Evolutionary conservation across 495 filamentous ascomycete genomes (phyloP), one percentile per base, ranked within the genome.

Genomic region (Pyrenula massariospora): DNA sequence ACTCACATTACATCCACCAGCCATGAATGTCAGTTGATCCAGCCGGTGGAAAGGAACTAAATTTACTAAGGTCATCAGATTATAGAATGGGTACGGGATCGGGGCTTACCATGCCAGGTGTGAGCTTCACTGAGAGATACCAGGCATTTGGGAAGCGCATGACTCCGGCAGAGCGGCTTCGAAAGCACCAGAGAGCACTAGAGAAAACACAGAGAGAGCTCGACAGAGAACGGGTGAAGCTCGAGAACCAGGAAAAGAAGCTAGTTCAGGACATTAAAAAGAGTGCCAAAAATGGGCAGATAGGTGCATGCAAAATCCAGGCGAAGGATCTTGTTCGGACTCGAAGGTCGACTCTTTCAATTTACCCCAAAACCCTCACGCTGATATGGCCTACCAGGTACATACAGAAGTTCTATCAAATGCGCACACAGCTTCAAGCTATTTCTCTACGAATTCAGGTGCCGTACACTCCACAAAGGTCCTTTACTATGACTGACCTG

Each of bases 191-290:
- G 71, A 80, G 94, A 60, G 88, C 94, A 55, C 84, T 97, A 54
- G 92, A 98, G 72, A 94, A 96, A 70, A 95, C 93, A 10, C 92
- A 96, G 64, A 85, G 93, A 55, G 93, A 98, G 73, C 78, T 97
- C 20, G 94, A 98, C 62, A 84, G 94, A 50, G 91, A 96, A 68
- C 82, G 92, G 48, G 80, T 88, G 49, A 98, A 98, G 74, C 80
- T 98, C 5, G 94, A 97, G 70, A 92, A 95, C 56, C 93, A 97
- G 62, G 93, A 98, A 77, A 97, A 96, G 82, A 95, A 95, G 66
- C 78, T 98, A 15, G 83, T 97, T 12, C 75, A 84, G 57, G 91
- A 96, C 66, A 97, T 97, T 72, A 96, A 95, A 75, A 92, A 95
- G 77, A 94, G 88, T 62, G 93, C 93, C 25, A 94, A 97, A 71